Base-by-base conservation (phyloP, 768 basidiomycete genomes). In the Termitomyces sp. region DNA sequence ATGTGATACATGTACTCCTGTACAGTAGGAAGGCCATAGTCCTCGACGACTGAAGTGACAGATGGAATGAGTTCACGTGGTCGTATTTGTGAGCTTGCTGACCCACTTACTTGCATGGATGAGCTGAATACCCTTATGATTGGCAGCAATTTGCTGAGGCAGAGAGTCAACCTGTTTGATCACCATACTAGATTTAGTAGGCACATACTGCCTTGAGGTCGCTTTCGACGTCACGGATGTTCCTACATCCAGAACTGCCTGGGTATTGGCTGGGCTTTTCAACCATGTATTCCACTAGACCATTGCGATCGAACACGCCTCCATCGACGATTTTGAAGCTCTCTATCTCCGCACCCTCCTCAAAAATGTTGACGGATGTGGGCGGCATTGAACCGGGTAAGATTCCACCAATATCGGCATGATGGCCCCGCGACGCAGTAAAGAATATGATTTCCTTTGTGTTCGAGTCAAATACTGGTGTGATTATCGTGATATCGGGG, bases 361-460 rank as follows among this genome's bases (percentile, higher is more conserved):
- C 90, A 63, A 90, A 95, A 43, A 97, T 87, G 58, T 82, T 93
- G 60, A 88, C 87, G 11, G 88, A 89, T 2, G 91, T 93, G 0
- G 96, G 94, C 0, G 95, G 95, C 95, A 98, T 98, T 37, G 90
- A 93, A 1, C 91, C 93, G 6, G 94, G 92, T 2, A 93, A 76
- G 59, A 96, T 94, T 0, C 93, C 93, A 1, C 93, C 93, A 58
- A 94, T 90, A 71, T 96, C 93, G 4, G 93, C 92, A 70, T 97
- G 94, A 67, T 98, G 94, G 0, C 92, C 94, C 50, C 95, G 81
- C 12, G 93, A 93, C 14, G 94, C 95, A 8, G 93, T 94, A 64
- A 93, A 94, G 74, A 93, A 93, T 52, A 93, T 90, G 64, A 94
- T 91, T 61, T 90, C 80, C 62, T 79, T 76, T 15, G 78, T 71